Evolutionary conservation across 2,329 filamentous ascomycete genomes (phyloP).

Genomic region (Knoxdaviesia capensis): DNA sequence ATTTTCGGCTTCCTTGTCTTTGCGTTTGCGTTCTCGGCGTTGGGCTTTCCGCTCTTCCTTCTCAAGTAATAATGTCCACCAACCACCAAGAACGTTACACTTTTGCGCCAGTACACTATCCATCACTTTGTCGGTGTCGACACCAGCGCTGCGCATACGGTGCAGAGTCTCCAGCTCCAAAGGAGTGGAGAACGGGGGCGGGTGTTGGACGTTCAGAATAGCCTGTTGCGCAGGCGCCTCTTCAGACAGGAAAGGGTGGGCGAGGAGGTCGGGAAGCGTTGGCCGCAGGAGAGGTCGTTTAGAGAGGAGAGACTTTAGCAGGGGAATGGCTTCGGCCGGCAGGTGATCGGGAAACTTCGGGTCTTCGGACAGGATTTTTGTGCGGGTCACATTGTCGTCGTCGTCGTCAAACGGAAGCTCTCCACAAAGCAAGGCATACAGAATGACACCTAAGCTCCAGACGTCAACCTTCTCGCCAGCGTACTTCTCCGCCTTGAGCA

Average conservation of each 20-base stretch:
- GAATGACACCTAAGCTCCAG: conserved; percentile 73
- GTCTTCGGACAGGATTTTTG: conserved; percentile 67
- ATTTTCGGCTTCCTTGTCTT: conserved; percentile 64
- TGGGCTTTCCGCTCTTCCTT: conserved; percentile 81
- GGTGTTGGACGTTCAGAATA: conserved; percentile 65
- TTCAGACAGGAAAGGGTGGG: conserved; percentile 72
- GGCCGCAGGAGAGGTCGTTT: conserved; percentile 77
- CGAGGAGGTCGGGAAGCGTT: conserved; percentile 63
- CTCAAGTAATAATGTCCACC: conserved; percentile 88
- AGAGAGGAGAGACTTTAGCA: conserved; percentile 67
- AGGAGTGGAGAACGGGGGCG: conserved; percentile 64
- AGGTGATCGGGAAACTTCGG: conserved; percentile 69
- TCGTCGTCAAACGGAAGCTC: conserved; percentile 94
- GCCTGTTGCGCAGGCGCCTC: conserved; percentile 75
- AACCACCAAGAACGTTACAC: conserved; percentile 79
- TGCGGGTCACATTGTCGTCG: conserved; percentile 71
- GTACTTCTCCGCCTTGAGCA: conserved; percentile 97
- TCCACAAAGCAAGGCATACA: conserved; percentile 64
- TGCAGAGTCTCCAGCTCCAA: conserved; percentile 83
- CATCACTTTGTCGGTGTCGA: conserved; percentile 85
- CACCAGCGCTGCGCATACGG: conserved; percentile 80
- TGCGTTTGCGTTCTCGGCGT: conserved; percentile 62
- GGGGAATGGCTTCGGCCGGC: conserved; percentile 52
- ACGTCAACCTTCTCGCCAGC: conserved; percentile 96
- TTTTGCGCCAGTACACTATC: conserved; percentile 81